Evolutionary conservation across 768 basidiomycete genomes (phyloP), one percentile per base, ranked within the genome.

Genomic region (Wakefieldia striispora): DNA sequence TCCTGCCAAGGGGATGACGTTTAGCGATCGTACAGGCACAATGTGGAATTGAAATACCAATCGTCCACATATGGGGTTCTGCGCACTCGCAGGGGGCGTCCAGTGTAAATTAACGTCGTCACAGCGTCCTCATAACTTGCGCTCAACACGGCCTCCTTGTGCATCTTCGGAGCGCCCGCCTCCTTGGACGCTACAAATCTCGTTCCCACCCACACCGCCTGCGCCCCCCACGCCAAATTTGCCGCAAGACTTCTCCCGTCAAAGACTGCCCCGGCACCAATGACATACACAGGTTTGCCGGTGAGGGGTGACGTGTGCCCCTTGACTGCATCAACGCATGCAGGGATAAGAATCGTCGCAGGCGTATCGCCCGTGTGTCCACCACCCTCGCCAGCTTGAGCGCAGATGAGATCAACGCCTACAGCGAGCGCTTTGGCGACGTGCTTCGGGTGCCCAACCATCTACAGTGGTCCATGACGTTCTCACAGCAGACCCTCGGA

Each of bases 391-490:
- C 91, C 90, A 2, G 87, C 93, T 70, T 95, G 93, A 4, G 92
- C 92, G 60, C 94, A 97, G 64, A 97, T 95, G 52, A 97, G 74
- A 62, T 97, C 94, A 27, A 91, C 88, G 31, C 94, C 95, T 31
- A 76, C 85, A 3, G 78, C 88, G 27, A 95, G 78, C 8, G 90
- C 90, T 66, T 88, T 90, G 40, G 72, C 55, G 39, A 88, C 88
- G 65, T 93, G 90, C 64, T 93, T 95, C 12, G 93, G 92, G 63
- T 93, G 90, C n/a, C 94, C 94, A 50, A 95, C 86, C 90, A 92
- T 93, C 77, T 80, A 53, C 29, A 46, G 33, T 1, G 11, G 8
- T 21, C 12, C 34, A 26, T 39, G 39, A 40, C 24, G 29, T 42
- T 33, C 27, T 17, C 23, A 11, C 12, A 13, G 14, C 37, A 33